phyloP scores from a whole-genome alignment of 78 protist species.

The Salpingoeca rosetta region DNA sequence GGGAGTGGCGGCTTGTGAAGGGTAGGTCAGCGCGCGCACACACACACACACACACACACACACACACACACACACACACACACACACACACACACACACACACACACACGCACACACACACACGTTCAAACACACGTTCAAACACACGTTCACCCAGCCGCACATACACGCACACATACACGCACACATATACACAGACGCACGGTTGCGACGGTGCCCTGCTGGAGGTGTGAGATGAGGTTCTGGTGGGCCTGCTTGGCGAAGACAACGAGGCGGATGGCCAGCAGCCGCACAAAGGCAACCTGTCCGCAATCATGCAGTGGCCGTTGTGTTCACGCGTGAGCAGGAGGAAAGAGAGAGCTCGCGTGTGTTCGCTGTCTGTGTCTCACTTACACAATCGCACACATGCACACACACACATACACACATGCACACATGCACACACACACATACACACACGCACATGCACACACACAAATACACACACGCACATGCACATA shows the following conservation, averaged over 20 bases:
- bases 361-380: not conserved
- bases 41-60: too few relatives aligned
- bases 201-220: slow-evolving; percentile 23
- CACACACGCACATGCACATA: too few relatives aligned
- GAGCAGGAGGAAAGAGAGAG: not conserved
- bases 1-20: too few relatives aligned
- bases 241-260: not conserved
- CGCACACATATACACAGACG: too few relatives aligned
- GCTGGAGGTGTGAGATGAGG: not conserved
- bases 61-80: too few relatives aligned
- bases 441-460: not conserved
- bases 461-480: not conserved
- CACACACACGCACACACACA: too few relatives aligned
- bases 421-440: too few relatives aligned
- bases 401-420: not conserved
- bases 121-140: too few relatives aligned
- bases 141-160: too few relatives aligned
- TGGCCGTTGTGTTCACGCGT: not conserved
- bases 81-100: too few relatives aligned
- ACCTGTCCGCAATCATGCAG: not conserved
- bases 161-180: too few relatives aligned
- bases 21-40: too few relatives aligned
- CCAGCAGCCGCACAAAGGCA: not conserved
- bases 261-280: slow-evolving; percentile 18
- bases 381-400: not conserved